phyloP scores from a whole-genome alignment of 2,329 filamentous ascomycete genomes.

The Colletotrichum aenigma region DNA sequence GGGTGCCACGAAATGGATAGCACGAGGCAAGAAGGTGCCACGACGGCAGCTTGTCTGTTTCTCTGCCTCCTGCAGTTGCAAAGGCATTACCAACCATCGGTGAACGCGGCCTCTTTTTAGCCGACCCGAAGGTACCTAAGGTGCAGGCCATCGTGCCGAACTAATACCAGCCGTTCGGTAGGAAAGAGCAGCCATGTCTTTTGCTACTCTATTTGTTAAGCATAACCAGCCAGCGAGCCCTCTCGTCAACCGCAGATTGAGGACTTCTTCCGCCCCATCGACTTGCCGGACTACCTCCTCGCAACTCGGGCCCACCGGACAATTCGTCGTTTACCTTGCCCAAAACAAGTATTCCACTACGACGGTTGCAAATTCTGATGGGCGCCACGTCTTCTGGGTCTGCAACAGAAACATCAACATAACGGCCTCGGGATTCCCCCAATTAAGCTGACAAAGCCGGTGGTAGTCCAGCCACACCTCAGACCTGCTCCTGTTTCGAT shows the following conservation, averaged over 20 bases:
- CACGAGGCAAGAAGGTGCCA: conserved; percentile 19
- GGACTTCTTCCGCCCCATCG: background rate
- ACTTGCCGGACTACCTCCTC: background rate
- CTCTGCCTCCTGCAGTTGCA: background rate
- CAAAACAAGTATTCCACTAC: background rate
- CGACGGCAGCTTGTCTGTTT: background rate
- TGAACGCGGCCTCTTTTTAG: background rate
- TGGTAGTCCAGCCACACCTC: background rate
- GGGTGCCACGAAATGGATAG: conserved; percentile 9
- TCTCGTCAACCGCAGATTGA: background rate
- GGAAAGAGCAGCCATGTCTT: background rate
- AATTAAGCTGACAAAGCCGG: background rate
- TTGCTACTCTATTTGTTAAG: background rate
- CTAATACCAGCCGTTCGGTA: background rate
- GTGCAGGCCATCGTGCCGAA: background rate
- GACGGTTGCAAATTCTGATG: background rate
- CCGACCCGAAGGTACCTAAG: background rate
- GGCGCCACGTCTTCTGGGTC: background rate
- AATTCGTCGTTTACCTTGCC: background rate
- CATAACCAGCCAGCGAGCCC: background rate
- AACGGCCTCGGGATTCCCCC: background rate
- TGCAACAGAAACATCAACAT: background rate
- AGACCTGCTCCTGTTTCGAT: background rate
- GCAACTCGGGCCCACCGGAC: background rate
- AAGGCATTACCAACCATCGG: background rate